phyloP scores from a whole-genome alignment of 140 eudicot genomes.

The Ambrosia hybrid region DNA sequence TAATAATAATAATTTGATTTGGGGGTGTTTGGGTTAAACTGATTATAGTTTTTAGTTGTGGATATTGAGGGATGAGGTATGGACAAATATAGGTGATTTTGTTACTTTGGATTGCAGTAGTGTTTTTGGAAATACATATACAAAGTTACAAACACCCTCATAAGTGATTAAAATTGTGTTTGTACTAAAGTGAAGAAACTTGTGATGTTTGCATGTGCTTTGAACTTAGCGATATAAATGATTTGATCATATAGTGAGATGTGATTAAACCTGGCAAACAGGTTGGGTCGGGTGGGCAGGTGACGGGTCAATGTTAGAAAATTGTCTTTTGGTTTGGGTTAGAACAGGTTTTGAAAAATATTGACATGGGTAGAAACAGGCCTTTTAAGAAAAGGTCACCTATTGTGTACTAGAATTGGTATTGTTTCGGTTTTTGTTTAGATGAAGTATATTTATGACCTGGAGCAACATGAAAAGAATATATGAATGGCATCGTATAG shows the following conservation, averaged over 20 bases:
- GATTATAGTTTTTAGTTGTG: background rate
- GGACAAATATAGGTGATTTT: background rate
- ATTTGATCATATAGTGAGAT: background rate
- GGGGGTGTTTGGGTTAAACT: background rate
- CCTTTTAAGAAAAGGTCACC: too few relatives aligned
- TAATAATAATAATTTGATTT: background rate
- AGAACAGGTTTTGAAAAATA: too few relatives aligned
- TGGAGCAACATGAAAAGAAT: too few relatives aligned
- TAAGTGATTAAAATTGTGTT: background rate
- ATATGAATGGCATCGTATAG: too few relatives aligned
- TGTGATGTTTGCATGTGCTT: background rate
- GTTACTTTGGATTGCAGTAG: background rate
- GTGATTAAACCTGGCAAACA: too few relatives aligned
- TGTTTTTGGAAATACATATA: background rate
- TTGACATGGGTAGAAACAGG: too few relatives aligned
- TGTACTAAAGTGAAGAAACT: background rate
- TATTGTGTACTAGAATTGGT: too few relatives aligned
- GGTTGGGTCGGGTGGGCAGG: too few relatives aligned
- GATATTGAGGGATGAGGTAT: background rate
- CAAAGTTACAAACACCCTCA: background rate
- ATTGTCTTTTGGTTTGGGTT: too few relatives aligned
- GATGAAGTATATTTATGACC: too few relatives aligned
- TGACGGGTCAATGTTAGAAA: too few relatives aligned
- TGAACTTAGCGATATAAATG: background rate
- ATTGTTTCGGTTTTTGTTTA: too few relatives aligned